Conservation (phyloP, 2,329 filamentous ascomycete species). For the Xylaria sp. region DNA sequence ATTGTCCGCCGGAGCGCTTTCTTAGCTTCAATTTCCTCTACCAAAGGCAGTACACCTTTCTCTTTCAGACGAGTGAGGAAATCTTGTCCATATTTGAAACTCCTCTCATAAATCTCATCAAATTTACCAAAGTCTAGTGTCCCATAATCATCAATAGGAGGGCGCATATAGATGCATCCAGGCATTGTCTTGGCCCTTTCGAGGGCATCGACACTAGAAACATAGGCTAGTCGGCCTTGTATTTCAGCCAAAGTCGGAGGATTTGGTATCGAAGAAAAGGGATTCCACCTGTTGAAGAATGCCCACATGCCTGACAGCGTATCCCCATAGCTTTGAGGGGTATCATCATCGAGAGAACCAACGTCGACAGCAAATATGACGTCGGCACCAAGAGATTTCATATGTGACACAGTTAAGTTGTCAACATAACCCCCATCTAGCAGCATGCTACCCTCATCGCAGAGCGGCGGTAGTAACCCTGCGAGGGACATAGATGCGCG, state of each 20-base stretch:
- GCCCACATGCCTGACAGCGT: constrained; percentile 96
- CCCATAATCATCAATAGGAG: constrained; percentile 91
- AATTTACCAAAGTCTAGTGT: constrained; percentile 98
- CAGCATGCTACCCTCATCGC: constrained; percentile 96
- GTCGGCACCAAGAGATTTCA: constrained; percentile 93
- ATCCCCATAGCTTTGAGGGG: constrained; percentile 92
- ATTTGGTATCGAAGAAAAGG: constrained; percentile 87
- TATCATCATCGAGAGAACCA: constrained; percentile 89
- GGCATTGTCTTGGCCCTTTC: constrained; percentile 91
- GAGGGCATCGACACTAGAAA: constrained; percentile 91
- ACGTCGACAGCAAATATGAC: constrained; percentile 97
- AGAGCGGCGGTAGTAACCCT: constrained; percentile 89
- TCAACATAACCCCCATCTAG: constrained; percentile 97
- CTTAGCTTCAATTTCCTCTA: constrained; percentile 80
- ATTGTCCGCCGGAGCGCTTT: constrained; percentile 80
- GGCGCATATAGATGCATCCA: constrained; percentile 95
- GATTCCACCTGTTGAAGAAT: constrained; percentile 95
- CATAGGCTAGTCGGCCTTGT: constrained; percentile 92
- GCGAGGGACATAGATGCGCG: constrained; percentile 97
- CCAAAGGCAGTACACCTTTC: constrained; percentile 76
- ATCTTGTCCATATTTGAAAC: constrained; percentile 85
- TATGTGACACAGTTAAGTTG: constrained; percentile 95
- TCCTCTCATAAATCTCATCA: constrained; percentile 93
- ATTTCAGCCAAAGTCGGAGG: constrained; percentile 96
- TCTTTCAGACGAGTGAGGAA: constrained; percentile 81